A percentile compares a stretch with the other conserved stretches of the same genome.
These are phyloP conservation scores for Phoma herbarum DNA, from an alignment of 2,329 filamentous ascomycete genomes.

Conservation along the genomic window DNA sequence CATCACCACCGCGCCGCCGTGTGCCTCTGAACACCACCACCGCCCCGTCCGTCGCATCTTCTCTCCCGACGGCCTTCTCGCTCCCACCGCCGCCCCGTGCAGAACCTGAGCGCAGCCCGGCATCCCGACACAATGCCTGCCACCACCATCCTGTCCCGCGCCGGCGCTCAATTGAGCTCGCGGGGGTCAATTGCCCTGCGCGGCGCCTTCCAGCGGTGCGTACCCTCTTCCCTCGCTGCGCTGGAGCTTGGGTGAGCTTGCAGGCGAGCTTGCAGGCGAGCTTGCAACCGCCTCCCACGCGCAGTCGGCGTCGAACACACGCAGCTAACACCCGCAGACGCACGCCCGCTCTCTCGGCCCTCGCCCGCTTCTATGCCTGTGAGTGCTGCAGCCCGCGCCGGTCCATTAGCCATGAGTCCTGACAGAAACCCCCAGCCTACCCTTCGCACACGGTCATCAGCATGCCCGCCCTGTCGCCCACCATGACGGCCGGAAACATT, in stretches of 20 bases:
- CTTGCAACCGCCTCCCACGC: not conserved
- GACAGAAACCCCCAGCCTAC: slow-evolving; percentile 72
- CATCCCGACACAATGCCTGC: slow-evolving; percentile 64
- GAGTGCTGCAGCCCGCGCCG: slow-evolving; percentile 51
- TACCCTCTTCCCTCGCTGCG: slow-evolving; percentile 11
- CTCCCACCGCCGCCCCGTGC: slow-evolving; percentile 31
- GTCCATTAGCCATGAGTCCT: slow-evolving; percentile 38
- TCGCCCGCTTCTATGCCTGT: slow-evolving; percentile 73
- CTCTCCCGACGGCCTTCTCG: slow-evolving; percentile 16
- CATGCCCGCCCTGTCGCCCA: slow-evolving; percentile 98
- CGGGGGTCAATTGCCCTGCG: slow-evolving; percentile 55
- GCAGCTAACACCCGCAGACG: slow-evolving; percentile 48
- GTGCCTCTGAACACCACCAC: slow-evolving; percentile 11
- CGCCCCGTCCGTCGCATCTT: slow-evolving; percentile 35
- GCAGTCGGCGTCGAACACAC: not conserved
- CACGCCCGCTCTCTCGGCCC: slow-evolving; percentile 65
- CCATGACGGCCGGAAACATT: slow-evolving; percentile 97
- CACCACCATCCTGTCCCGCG: slow-evolving; percentile 55
- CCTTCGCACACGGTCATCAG: slow-evolving; percentile 93
- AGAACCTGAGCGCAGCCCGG: slow-evolving; percentile 31
- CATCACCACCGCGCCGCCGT: slow-evolving; percentile 23
- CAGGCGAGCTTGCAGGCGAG: no score
- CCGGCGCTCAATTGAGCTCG: slow-evolving; percentile 55
- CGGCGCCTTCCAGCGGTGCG: slow-evolving; percentile 54
- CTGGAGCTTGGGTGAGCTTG: not conserved